Percentiles rank a stretch among this genome's conserved stretches.
Conservation (phyloP, 2,329 filamentous ascomycete species). For the Fusarium xyrophilum region DNA sequence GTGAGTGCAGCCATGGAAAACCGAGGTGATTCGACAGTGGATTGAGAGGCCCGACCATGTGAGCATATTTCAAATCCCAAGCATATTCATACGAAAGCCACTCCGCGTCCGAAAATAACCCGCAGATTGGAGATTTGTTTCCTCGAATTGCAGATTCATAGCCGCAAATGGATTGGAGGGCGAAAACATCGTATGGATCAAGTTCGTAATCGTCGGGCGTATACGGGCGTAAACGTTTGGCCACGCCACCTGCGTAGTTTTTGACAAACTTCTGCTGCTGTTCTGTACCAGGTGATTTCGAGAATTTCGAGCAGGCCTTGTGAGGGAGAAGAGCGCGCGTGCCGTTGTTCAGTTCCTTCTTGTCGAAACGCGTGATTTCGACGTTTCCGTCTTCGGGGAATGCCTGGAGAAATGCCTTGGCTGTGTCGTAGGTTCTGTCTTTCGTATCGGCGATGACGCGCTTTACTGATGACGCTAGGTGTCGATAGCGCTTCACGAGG, state of each 20-base stretch:
- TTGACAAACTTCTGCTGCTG: slow-evolving; percentile 30
- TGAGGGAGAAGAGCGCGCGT: slow-evolving; percentile 37
- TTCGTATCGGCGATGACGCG: slow-evolving; percentile 35
- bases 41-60: slow-evolving; percentile 37
- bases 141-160: slow-evolving; percentile 35
- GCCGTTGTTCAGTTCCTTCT: slow-evolving; percentile 30
- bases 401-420: slow-evolving; percentile 20
- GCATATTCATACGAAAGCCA: slow-evolving; percentile 39
- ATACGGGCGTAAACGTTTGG: slow-evolving; percentile 23
- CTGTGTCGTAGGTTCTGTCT: slow-evolving; percentile 35
- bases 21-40: slow-evolving; percentile 33
- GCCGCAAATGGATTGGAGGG: slow-evolving; percentile 36
- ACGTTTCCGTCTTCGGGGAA: slow-evolving; percentile 26
- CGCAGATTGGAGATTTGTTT: slow-evolving; percentile 26
- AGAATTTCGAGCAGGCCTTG: slow-evolving; percentile 35
- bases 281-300: slow-evolving; percentile 29
- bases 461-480: slow-evolving; percentile 33
- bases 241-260: slow-evolving; percentile 25
- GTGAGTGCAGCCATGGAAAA: slow-evolving; percentile 32
- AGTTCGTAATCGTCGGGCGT: slow-evolving; percentile 31
- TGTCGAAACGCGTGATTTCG: slow-evolving; percentile 30
- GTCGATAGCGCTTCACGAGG: slow-evolving; percentile 29
- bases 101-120: slow-evolving; percentile 31
- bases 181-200: slow-evolving; percentile 33
- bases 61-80: slow-evolving; percentile 39